Evolutionary conservation across 1,139 yeast genomes (phyloP).

Genomic region (Suhomyces maxii): DNA sequence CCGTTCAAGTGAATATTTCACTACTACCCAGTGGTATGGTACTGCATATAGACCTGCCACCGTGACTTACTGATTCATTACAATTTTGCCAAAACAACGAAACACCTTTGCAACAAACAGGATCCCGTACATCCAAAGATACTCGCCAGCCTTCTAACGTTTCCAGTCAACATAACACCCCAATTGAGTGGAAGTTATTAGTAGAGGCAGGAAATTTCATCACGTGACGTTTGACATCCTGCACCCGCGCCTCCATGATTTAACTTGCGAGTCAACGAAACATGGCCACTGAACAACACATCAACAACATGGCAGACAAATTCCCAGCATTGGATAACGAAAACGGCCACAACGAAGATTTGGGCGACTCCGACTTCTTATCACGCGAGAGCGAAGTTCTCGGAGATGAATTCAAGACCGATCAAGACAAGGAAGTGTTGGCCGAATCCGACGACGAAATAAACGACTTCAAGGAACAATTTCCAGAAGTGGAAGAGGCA

Average conservation of each 20-base stretch:
- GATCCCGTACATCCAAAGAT: too few relatives aligned
- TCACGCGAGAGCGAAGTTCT: constrained; percentile 81
- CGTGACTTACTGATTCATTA: too few relatives aligned
- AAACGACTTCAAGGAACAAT: constrained; percentile 64
- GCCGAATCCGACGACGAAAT: constrained; percentile 59
- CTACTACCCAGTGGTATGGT: too few relatives aligned
- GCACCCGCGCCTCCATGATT: background rate
- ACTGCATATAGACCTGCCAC: too few relatives aligned
- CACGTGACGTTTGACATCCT: background rate
- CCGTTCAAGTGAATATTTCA: too few relatives aligned
- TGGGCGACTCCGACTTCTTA: constrained; percentile 59
- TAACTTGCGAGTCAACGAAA: background rate
- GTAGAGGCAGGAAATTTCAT: background rate
- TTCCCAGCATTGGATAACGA: constrained; percentile 75
- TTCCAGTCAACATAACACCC: background rate
- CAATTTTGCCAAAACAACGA: too few relatives aligned
- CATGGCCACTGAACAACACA: background rate
- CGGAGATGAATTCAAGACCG: constrained; percentile 80
- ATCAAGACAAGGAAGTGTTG: constrained; percentile 57
- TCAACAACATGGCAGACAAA: constrained; percentile 67
- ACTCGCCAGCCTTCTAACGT: too few relatives aligned
- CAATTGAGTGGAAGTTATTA: background rate
- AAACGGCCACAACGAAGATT: constrained; percentile 35
- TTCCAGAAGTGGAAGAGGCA: constrained; percentile 54
- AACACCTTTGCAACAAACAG: too few relatives aligned